Conservation (phyloP, 2,329 filamentous ascomycete genomes). For the Tolypocladium album region DNA sequence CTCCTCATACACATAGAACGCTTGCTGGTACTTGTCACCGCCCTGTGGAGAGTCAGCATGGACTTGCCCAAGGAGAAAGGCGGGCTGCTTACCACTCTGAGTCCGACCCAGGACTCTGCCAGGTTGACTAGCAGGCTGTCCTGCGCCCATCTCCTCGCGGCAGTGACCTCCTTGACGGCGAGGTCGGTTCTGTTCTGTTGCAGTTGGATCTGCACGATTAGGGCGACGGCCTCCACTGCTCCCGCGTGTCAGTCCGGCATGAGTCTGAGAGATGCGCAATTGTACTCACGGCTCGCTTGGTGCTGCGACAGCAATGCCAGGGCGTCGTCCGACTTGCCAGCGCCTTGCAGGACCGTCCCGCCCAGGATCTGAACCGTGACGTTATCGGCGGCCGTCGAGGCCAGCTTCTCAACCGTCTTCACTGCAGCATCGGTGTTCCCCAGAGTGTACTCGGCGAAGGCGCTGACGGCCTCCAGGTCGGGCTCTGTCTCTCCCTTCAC, state of each 20-base stretch:
- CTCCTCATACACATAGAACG: constrained; percentile 97
- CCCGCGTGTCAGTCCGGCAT: constrained; percentile 11
- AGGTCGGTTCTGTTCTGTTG: constrained; percentile 86
- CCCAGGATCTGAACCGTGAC: constrained; percentile 69
- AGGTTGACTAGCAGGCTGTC: constrained; percentile 89
- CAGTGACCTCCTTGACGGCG: constrained; percentile 77
- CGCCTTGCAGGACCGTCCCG: constrained; percentile 71
- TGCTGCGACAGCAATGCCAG: constrained; percentile 70
- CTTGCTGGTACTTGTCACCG: constrained; percentile 90
- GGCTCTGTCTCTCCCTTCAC: constrained; percentile 55
- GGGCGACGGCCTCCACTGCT: constrained; percentile 62
- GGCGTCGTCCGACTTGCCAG: constrained; percentile 77
- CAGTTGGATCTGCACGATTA: constrained; percentile 88
- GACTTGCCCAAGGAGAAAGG: too few relatives aligned
- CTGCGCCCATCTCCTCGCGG: constrained; percentile 87
- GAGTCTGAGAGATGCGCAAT: too few relatives aligned
- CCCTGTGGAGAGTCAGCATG: constrained; percentile 44
- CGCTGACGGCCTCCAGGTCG: constrained; percentile 65
- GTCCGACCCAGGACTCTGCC: constrained; percentile 88
- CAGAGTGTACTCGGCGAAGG: constrained; percentile 56
- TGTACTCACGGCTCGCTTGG: constrained; percentile 66
- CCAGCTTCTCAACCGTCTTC: constrained; percentile 54
- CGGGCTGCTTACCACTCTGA: constrained; percentile 57
- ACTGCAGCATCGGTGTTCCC: constrained; percentile 55
- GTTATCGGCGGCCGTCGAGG: constrained; percentile 59